A percentile compares a stretch with the other conserved stretches of the same genome.
Conservation (phyloP, 2,329 filamentous ascomycete genomes). For the Neopestalotiopsis rosae region DNA sequence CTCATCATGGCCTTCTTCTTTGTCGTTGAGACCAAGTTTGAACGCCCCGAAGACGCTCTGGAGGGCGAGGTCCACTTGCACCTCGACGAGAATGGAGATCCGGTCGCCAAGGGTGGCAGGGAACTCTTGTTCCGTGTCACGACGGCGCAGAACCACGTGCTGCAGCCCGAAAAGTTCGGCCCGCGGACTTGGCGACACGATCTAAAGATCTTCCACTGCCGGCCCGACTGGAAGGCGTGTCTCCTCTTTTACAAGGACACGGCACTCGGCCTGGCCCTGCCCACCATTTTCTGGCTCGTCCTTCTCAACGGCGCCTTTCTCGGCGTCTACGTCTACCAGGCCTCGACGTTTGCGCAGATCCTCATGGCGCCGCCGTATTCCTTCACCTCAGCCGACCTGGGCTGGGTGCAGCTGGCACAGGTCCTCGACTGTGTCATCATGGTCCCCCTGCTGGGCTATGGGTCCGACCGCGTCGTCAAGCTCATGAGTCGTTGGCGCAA, state of each 20-base stretch:
- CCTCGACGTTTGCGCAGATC: constrained; percentile 28
- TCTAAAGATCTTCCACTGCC: constrained; percentile 27
- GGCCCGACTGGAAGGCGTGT: constrained; percentile 23
- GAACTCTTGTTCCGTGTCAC: constrained; percentile 17
- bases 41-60: constrained; percentile 20
- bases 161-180: constrained; percentile 20
- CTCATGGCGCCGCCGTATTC: constrained; percentile 26
- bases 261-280: constrained; percentile 22
- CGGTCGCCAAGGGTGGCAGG: constrained; percentile 1
- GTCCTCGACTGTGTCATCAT: constrained; percentile 26
- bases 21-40: constrained; percentile 26
- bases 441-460: constrained; percentile 27
- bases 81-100: constrained; percentile 8
- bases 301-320: constrained; percentile 31
- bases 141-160: constrained; percentile 19
- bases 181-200: constrained; percentile 27
- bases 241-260: constrained; percentile 26
- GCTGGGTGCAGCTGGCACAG: constrained; percentile 27
- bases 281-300: constrained; percentile 28
- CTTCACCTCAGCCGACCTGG: constrained; percentile 23
- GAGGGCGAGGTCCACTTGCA: constrained; percentile 13
- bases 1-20: constrained; percentile 23
- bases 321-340: constrained; percentile 31
- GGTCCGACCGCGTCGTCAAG: constrained; percentile 25
- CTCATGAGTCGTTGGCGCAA: constrained; percentile 14